Evolutionary conservation across 2,329 filamentous ascomycete species (phyloP).

Genomic region (Fusarium nurragi): DNA sequence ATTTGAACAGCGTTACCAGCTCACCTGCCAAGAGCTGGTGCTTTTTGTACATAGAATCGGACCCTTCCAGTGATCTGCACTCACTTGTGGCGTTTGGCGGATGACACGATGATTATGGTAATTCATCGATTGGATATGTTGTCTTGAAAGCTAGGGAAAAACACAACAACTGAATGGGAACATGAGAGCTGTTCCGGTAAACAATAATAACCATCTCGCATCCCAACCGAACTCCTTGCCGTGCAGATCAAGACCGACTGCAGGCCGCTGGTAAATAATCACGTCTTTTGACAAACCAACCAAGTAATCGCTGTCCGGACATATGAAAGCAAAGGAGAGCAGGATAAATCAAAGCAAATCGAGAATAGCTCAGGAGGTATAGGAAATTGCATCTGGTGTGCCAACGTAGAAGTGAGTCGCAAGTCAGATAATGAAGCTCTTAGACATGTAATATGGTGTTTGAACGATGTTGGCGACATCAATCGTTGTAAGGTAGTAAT

Average conservation of each 20-base stretch:
- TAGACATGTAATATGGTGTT: not conserved
- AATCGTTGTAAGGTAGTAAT: not conserved
- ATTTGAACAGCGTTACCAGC: not conserved
- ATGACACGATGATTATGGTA: slow-evolving; percentile 19
- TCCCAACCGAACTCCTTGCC: slow-evolving; percentile 36
- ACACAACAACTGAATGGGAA: slow-evolving; percentile 8
- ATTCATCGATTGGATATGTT: slow-evolving; percentile 38
- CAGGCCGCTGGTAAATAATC: slow-evolving; percentile 6
- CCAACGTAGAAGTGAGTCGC: slow-evolving; percentile 10
- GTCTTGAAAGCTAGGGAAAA: slow-evolving; percentile 23
- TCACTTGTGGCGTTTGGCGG: slow-evolving; percentile 31
- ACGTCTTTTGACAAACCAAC: slow-evolving; percentile 8
- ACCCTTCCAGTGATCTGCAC: slow-evolving; percentile 25
- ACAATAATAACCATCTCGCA: slow-evolving; percentile 39
- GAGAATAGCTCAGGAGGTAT: not conserved
- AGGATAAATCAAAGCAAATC: slow-evolving; percentile 9
- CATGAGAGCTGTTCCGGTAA: not conserved
- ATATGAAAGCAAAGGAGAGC: slow-evolving; percentile 4
- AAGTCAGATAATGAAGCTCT: slow-evolving; percentile 4
- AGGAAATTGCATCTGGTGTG: slow-evolving; percentile 38
- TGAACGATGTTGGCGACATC: not conserved
- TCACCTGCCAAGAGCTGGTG: not conserved
- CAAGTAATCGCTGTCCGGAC: slow-evolving; percentile 7
- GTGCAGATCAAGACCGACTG: slow-evolving; percentile 17
- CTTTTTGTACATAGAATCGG: slow-evolving; percentile 33